phyloP scores from a whole-genome alignment of 371 early-diverging fungal genomes.

The Mortierella polycephala region DNA sequence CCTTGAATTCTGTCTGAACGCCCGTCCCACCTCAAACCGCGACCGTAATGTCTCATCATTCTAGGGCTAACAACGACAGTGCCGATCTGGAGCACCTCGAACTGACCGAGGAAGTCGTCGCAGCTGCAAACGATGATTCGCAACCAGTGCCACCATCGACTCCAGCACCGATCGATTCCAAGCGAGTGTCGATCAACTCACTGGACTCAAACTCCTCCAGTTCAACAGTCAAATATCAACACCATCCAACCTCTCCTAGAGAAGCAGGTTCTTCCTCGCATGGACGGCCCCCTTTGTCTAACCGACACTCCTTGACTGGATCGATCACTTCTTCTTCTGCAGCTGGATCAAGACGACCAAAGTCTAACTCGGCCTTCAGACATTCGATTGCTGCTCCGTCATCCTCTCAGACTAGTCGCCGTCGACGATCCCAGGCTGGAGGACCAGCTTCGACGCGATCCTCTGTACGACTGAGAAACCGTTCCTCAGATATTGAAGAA shows the following conservation, averaged over 20 bases:
- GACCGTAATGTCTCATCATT: slow-evolving; percentile 32
- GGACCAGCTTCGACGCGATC: slow-evolving; percentile 42
- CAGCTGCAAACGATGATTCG: slow-evolving; percentile 6
- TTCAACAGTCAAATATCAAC: slow-evolving; percentile 42
- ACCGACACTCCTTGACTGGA: slow-evolving; percentile 15
- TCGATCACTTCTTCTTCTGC: slow-evolving; percentile 23
- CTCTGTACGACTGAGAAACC: slow-evolving; percentile 38
- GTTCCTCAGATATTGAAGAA: slow-evolving; percentile 46
- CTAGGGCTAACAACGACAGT: slow-evolving; percentile 45
- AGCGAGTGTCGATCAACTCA: slow-evolving; percentile 47
- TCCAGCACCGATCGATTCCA: slow-evolving; percentile 13
- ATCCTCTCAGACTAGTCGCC: slow-evolving; percentile 13
- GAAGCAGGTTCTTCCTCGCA: slow-evolving; percentile 22
- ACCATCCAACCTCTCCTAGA: slow-evolving; percentile 19
- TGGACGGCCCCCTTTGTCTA: slow-evolving; percentile 4
- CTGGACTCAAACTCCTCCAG: slow-evolving; percentile 30
- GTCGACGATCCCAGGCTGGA: slow-evolving; percentile 23
- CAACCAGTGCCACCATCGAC: slow-evolving; percentile 10
- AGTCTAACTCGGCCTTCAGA: slow-evolving; percentile 29
- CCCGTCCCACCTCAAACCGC: too few species aligned
- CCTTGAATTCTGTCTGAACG: too few species aligned
- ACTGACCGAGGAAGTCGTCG: slow-evolving; percentile 31
- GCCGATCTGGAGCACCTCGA: slow-evolving; percentile 53
- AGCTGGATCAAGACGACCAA: slow-evolving; percentile 24
- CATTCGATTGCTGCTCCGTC: slow-evolving; percentile 39